Percentiles rank a stretch among this genome's conserved stretches.
Evolutionary conservation across 2,329 filamentous ascomycete genomes (phyloP).

Genomic region (Parascedosporium putredinis): DNA sequence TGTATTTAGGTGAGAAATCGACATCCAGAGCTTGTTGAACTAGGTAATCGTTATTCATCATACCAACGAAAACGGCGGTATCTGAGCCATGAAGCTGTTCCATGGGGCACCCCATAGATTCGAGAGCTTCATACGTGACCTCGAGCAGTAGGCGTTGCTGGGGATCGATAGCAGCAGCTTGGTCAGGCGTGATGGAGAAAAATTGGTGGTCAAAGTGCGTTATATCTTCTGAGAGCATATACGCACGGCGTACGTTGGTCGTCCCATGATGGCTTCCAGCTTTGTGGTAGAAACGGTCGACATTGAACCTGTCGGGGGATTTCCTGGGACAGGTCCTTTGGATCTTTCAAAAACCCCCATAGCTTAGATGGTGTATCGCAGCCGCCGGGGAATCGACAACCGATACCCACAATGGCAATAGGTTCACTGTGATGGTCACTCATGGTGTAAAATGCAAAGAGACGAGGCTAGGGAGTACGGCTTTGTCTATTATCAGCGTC

Average conservation of each 20-base stretch:
- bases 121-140: constrained; percentile 22
- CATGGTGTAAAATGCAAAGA: neutral
- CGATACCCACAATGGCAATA: neutral
- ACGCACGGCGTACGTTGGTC: constrained; percentile 13
- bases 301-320: constrained; percentile 14
- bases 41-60: constrained; percentile 19
- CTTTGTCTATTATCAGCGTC: neutral
- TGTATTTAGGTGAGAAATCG: constrained; percentile 6
- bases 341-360: neutral
- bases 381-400: neutral
- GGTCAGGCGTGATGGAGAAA: constrained; percentile 11
- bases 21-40: constrained; percentile 17
- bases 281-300: constrained; percentile 14
- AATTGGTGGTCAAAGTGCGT: constrained; percentile 12
- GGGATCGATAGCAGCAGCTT: constrained; percentile 20
- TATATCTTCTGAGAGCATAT: constrained; percentile 12
- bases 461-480: constrained; percentile 4
- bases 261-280: constrained; percentile 14
- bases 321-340: constrained; percentile 10
- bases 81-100: constrained; percentile 6
- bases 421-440: neutral
- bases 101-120: constrained; percentile 10
- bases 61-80: constrained; percentile 15
- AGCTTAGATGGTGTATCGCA: neutral
- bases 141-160: constrained; percentile 24